Conservation (phyloP, 352 stramenopile species). For the Pythium utonaiense region DNA sequence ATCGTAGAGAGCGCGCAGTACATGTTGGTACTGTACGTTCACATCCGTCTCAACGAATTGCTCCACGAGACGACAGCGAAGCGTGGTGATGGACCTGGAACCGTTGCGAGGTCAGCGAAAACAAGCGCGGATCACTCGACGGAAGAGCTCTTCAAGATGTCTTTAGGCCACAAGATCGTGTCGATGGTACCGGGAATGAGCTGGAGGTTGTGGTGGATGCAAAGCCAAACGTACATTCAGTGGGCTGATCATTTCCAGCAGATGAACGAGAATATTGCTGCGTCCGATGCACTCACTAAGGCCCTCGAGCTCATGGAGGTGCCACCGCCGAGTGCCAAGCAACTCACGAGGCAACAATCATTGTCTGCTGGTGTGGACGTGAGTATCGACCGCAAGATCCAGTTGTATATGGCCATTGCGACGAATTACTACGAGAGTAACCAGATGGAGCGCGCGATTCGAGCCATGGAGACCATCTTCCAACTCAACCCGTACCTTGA, state of each 20-base stretch:
- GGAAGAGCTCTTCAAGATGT: slow-evolving; percentile 43
- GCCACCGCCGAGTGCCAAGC: neutral
- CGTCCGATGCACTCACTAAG: slow-evolving; percentile 43
- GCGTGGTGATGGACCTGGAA: neutral
- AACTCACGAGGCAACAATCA: too few relatives aligned
- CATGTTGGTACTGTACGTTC: slow-evolving; percentile 57
- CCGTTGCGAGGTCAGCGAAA: slow-evolving; percentile 18
- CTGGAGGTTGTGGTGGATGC: slow-evolving; percentile 37
- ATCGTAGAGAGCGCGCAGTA: slow-evolving; percentile 33
- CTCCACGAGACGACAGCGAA: slow-evolving; percentile 26
- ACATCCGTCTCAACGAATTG: slow-evolving; percentile 56
- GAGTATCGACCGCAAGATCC: slow-evolving; percentile 24
- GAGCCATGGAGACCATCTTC: slow-evolving; percentile 64
- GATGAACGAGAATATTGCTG: slow-evolving; percentile 41
- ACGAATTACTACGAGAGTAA: slow-evolving; percentile 70
- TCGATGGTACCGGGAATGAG: slow-evolving; percentile 15
- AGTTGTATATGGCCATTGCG: slow-evolving; percentile 54
- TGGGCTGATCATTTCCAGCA: slow-evolving; percentile 50
- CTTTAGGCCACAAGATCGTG: slow-evolving; percentile 1
- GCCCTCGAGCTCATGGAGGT: slow-evolving; percentile 50
- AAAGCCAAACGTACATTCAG: slow-evolving; percentile 41
- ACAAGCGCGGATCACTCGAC: slow-evolving; percentile 39
- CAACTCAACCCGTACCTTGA: slow-evolving; percentile 48
- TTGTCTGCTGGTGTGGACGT: too few relatives aligned
- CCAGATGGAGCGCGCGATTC: slow-evolving; percentile 74